A percentile compares a stretch with the other conserved stretches of the same genome.
phyloP scores from a whole-genome alignment of 495 filamentous ascomycete genomes.

The Lophiotrema nucula region DNA sequence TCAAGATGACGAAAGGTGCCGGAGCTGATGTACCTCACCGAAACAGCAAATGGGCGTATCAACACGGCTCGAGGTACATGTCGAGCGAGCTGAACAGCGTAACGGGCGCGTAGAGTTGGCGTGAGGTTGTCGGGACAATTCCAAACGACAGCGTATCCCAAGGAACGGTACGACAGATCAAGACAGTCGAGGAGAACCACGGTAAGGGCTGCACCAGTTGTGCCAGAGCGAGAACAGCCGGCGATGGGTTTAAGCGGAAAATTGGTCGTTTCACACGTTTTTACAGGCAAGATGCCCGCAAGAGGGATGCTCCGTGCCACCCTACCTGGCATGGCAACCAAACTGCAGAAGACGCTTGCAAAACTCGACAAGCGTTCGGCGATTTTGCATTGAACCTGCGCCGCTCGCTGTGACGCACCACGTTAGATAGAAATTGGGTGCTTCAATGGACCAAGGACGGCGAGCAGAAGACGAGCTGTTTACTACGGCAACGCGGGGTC shows the following conservation, averaged over 20 bases:
- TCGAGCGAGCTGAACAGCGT: background rate
- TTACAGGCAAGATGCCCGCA: conserved; percentile 29
- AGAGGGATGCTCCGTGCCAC: conserved; percentile 11
- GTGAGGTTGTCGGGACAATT: background rate
- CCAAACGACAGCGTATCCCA: conserved; percentile 1
- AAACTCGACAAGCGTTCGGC: no score
- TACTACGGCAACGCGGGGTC: background rate
- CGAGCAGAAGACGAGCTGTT: conserved; percentile 5
- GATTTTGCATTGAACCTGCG: conserved; percentile 19
- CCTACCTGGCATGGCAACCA: conserved; percentile 8
- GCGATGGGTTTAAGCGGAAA: background rate
- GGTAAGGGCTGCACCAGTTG: background rate
- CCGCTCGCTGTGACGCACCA: conserved; percentile 25
- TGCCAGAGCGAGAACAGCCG: background rate
- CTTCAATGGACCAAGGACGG: background rate
- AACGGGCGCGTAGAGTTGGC: background rate
- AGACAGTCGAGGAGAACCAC: background rate
- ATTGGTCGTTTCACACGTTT: conserved; percentile 17
- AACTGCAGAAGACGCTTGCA: no score
- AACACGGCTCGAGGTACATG: background rate
- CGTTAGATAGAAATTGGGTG: conserved; percentile 27
- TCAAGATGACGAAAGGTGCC: conserved; percentile 21
- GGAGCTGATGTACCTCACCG: conserved; percentile 11
- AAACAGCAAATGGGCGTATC: conserved; percentile 11
- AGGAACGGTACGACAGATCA: conserved; percentile 7